Evolutionary conservation across 345 rosid genomes (phyloP).

Genomic region (Gossypium anomalum): DNA sequence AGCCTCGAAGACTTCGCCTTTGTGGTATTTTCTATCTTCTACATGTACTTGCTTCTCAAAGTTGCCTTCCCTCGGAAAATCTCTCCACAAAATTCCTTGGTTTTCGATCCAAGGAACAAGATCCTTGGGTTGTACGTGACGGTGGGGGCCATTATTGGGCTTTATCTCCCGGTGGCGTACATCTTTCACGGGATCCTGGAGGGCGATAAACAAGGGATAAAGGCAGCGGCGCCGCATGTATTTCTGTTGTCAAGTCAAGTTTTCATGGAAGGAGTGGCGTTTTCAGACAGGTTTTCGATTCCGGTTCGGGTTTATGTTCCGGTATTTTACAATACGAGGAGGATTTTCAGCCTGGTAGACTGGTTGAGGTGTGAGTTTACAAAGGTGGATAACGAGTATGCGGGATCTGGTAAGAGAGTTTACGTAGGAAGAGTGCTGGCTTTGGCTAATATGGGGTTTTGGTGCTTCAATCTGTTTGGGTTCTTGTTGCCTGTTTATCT

Average conservation of each 20-base stretch:
- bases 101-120: conserved; percentile 31
- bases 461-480: conserved; percentile 87
- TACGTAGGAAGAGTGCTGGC: conserved; percentile 58
- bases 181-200: conserved; percentile 68
- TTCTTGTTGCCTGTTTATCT: conserved; percentile 80
- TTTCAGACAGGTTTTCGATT: conserved; percentile 51
- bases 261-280: conserved; percentile 83
- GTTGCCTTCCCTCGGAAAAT: conserved; percentile 50
- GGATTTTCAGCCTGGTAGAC: conserved; percentile 56
- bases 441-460: conserved; percentile 58
- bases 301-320: conserved; percentile 78
- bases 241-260: conserved; percentile 74
- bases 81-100: conserved; percentile 26
- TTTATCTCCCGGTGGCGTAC: conserved; percentile 59
- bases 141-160: conserved; percentile 51
- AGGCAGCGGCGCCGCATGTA: conserved; percentile 76
- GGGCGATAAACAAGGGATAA: conserved; percentile 64
- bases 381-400: conserved; percentile 20
- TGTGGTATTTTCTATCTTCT: conserved; percentile 37
- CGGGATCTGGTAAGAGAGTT: conserved; percentile 42
- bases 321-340: conserved; percentile 62
- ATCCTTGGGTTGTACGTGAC: conserved; percentile 44
- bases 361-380: conserved; percentile 59
- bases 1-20: conserved; percentile 52
- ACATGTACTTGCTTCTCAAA: conserved; percentile 58